Conservation (phyloP, 2,329 filamentous ascomycete genomes). For the Monosporascus sp. region DNA sequence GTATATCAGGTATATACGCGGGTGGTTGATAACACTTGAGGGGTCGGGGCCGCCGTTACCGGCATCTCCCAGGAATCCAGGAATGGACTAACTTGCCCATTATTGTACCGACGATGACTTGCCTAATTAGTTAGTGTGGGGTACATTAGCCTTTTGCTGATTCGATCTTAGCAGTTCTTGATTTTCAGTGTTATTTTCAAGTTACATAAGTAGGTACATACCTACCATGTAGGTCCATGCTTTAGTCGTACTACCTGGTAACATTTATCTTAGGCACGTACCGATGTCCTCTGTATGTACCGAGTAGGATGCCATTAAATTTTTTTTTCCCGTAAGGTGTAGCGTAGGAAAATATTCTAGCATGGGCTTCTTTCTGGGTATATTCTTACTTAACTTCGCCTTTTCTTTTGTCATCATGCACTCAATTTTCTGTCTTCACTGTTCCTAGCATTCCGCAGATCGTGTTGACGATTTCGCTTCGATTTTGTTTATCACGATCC, state of each 20-base stretch:
- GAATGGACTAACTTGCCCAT: too few species aligned
- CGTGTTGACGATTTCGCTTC: too few species aligned
- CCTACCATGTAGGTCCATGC: neutral
- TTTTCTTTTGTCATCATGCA: neutral
- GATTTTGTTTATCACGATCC: too few species aligned
- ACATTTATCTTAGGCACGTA: too few species aligned
- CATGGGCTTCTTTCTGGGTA: neutral
- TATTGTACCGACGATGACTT: neutral
- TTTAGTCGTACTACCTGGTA: neutral
- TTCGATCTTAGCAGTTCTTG: neutral
- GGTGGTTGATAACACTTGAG: too few species aligned
- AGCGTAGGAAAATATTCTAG: neutral
- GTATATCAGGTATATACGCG: too few species aligned
- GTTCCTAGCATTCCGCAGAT: too few species aligned
- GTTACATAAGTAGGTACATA: neutral
- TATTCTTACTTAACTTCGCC: neutral
- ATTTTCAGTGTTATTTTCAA: neutral
- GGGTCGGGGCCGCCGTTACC: neutral
- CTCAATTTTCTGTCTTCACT: too few species aligned
- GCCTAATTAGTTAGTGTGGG: neutral
- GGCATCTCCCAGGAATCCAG: too few species aligned
- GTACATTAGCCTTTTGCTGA: neutral
- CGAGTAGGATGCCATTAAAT: neutral
- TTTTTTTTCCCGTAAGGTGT: constrained; percentile 1
- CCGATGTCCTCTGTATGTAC: too few species aligned